Conservation (phyloP, 768 basidiomycete species). For the Lentinula aciculospora region DNA sequence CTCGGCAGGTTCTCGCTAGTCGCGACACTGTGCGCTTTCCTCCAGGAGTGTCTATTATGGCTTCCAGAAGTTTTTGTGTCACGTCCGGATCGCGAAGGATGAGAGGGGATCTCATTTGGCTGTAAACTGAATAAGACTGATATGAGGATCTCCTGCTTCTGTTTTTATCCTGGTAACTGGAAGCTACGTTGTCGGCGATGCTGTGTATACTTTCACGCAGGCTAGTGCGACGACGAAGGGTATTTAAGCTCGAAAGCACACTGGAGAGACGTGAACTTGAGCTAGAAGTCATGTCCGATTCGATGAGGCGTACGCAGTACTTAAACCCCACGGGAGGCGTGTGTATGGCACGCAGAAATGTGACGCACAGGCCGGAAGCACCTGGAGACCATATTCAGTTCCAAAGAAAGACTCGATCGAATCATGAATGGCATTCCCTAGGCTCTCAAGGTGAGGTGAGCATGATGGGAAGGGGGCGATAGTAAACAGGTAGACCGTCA, state of each 20-base stretch:
- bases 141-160: slow-evolving; percentile 23
- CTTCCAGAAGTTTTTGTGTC: slow-evolving; percentile 44
- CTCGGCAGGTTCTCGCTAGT: slow-evolving; percentile 69
- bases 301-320: slow-evolving; percentile 26
- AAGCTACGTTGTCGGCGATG: slow-evolving; percentile 13
- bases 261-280: slow-evolving; percentile 27
- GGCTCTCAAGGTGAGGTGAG: neutral
- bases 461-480: neutral
- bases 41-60: slow-evolving; percentile 49
- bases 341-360: slow-evolving; percentile 33
- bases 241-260: slow-evolving; percentile 25
- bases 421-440: neutral
- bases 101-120: slow-evolving; percentile 42
- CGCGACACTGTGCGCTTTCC: slow-evolving; percentile 66
- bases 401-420: neutral
- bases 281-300: slow-evolving; percentile 27
- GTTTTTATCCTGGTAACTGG: slow-evolving; percentile 16
- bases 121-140: slow-evolving; percentile 37
- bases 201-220: slow-evolving; percentile 26
- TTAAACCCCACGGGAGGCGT: slow-evolving; percentile 31
- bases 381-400: slow-evolving; percentile 2
- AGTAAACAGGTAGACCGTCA: neutral
- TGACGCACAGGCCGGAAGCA: slow-evolving; percentile 17
- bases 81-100: slow-evolving; percentile 63
- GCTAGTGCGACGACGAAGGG: slow-evolving; percentile 26